Conservation (phyloP, 169 alveolate species). For the Besnoitia besnoiti region DNA sequence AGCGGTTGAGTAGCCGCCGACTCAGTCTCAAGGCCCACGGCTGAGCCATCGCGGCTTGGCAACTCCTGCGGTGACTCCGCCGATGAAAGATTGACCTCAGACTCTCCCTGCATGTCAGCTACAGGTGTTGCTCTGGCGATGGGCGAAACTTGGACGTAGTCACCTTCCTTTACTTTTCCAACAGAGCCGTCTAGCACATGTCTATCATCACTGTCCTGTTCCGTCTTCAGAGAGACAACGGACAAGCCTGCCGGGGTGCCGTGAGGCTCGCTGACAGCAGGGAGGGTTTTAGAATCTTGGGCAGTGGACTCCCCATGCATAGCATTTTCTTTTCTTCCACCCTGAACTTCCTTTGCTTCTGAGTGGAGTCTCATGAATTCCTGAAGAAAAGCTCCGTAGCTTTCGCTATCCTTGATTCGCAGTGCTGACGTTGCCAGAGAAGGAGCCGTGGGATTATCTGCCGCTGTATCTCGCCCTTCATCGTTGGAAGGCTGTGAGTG, state of each 20-base stretch:
- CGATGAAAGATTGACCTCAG: neutral
- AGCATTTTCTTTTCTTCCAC: neutral
- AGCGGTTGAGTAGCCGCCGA: neutral
- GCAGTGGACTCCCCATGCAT: neutral
- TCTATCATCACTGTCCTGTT: neutral
- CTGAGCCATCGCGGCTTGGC: neutral
- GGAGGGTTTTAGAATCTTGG: too few species aligned
- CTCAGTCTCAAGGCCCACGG: neutral
- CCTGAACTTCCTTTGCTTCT: neutral
- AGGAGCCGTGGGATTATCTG: too few species aligned
- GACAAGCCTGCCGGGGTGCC: neutral
- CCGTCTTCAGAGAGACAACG: neutral
- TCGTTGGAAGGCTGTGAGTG: too few species aligned
- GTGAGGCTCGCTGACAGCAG: neutral
- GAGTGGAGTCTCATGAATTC: slow-evolving; percentile 11
- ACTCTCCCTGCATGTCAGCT: too few species aligned
- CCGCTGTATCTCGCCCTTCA: too few species aligned
- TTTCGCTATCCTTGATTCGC: neutral
- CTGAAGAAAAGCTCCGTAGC: slow-evolving; percentile 11
- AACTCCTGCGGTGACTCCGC: neutral
- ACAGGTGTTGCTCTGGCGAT: too few species aligned
- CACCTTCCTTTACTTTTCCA: neutral
- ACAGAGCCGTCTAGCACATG: neutral
- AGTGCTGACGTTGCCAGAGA: neutral
- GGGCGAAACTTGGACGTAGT: too few species aligned